phyloP scores from a whole-genome alignment of 768 basidiomycete species.

The Leccinum boreale region DNA sequence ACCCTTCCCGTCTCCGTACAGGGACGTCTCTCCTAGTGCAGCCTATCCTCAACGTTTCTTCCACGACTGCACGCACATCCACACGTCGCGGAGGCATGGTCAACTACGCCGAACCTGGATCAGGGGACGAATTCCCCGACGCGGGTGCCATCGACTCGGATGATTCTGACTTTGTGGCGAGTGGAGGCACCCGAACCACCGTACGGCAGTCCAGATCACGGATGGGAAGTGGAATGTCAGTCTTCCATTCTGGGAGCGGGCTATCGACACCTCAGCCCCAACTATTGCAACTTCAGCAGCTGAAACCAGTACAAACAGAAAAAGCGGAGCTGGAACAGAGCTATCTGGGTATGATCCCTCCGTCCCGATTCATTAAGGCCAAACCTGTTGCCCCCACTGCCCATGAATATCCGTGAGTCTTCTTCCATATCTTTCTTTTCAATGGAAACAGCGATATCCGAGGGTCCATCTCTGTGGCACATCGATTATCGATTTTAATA shows the following conservation, averaged over 20 bases:
- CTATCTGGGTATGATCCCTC: constrained; percentile 85
- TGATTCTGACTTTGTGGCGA: constrained; percentile 78
- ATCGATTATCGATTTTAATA: constrained; percentile 16
- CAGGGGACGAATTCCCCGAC: constrained; percentile 77
- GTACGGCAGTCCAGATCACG: constrained; percentile 45
- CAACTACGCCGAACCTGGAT: constrained; percentile 86
- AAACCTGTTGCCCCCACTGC: constrained; percentile 54
- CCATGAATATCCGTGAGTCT: constrained; percentile 75
- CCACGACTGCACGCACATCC: constrained; percentile 43
- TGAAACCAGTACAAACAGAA: constrained; percentile 30
- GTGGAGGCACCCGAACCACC: constrained; percentile 58
- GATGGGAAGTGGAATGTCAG: constrained; percentile 47
- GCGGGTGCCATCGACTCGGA: constrained; percentile 81
- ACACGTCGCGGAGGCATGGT: constrained; percentile 66
- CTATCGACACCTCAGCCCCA: constrained; percentile 34
- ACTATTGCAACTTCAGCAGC: constrained; percentile 10
- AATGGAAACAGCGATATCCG: constrained; percentile 4
- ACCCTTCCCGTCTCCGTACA: constrained; percentile 86
- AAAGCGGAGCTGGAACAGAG: constrained; percentile 78
- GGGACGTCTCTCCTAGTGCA: constrained; percentile 90
- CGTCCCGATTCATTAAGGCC: constrained; percentile 69
- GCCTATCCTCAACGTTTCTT: constrained; percentile 57
- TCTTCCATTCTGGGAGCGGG: constrained; percentile 54
- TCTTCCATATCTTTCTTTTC: constrained; percentile 3
- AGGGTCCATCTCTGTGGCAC: constrained; percentile 18